These are phyloP conservation scores for Trichoderma harzianum DNA, from an alignment of 2,329 filamentous ascomycete species.

Conservation along the genomic window DNA sequence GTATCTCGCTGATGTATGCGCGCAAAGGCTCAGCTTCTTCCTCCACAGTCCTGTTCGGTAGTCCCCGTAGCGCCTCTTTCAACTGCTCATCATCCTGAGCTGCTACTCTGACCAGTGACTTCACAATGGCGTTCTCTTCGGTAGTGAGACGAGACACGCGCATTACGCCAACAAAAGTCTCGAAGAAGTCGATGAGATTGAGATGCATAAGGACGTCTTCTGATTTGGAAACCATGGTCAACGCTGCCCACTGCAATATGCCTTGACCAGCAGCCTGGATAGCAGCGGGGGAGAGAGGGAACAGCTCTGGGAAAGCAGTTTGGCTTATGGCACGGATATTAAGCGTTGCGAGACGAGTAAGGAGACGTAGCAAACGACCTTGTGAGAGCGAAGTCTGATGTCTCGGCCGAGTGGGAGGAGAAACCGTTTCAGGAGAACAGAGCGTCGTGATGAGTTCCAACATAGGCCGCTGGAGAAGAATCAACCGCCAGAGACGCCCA, in stretches of 20 bases:
- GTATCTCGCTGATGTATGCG: slow-evolving; percentile 42
- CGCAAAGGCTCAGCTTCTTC: slow-evolving; percentile 49
- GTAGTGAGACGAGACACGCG: slow-evolving; percentile 37
- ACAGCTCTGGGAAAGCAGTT: slow-evolving; percentile 37
- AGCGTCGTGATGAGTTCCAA: slow-evolving; percentile 43
- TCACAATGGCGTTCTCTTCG: slow-evolving; percentile 37
- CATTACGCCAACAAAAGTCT: slow-evolving; percentile 48
- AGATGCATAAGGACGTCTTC: slow-evolving; percentile 53
- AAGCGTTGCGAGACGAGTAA: slow-evolving; percentile 48
- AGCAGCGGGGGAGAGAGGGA: slow-evolving; percentile 23
- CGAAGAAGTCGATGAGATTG: slow-evolving; percentile 52
- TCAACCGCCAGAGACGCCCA: slow-evolving; percentile 51
- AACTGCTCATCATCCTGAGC: slow-evolving; percentile 38
- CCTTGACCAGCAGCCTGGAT: slow-evolving; percentile 33
- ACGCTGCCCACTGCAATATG: slow-evolving; percentile 49
- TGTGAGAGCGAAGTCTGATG: slow-evolving; percentile 50
- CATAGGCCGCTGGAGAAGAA: slow-evolving; percentile 45
- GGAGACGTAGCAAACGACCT: slow-evolving; percentile 49
- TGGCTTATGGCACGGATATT: slow-evolving; percentile 41
- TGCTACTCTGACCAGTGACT: slow-evolving; percentile 42
- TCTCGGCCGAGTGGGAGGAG: slow-evolving; percentile 25
- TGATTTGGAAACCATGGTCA: slow-evolving; percentile 48
- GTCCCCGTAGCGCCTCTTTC: slow-evolving; percentile 34
- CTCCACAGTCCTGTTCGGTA: slow-evolving; percentile 49
- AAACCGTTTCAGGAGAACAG: slow-evolving; percentile 31